Evolutionary conservation across 441 rosid genomes (phyloP).

Genomic region (Gossypium schwendimanii): DNA sequence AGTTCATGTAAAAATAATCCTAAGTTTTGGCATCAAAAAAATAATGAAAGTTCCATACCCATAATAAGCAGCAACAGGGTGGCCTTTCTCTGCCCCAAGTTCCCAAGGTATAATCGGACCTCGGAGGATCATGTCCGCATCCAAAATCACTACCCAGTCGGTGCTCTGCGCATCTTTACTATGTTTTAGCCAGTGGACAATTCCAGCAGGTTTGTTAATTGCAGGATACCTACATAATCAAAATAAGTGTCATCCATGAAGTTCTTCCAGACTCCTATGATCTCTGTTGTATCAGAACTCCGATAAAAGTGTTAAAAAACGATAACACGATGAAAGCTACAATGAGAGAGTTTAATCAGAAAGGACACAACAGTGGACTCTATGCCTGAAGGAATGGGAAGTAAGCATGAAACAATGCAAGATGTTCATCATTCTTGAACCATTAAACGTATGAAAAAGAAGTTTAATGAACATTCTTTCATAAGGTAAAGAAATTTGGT

Average conservation of each 20-base stretch:
- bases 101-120: constrained; percentile 96
- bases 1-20: neutral
- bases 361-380: neutral
- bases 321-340: neutral
- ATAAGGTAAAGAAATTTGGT: neutral
- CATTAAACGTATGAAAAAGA: neutral
- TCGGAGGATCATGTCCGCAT: constrained; percentile 93
- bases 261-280: neutral
- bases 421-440: neutral
- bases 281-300: neutral
- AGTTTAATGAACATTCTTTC: neutral
- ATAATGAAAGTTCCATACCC: constrained; percentile 40
- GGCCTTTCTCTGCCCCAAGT: constrained; percentile 85
- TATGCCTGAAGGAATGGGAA: neutral
- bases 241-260: neutral
- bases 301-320: neutral
- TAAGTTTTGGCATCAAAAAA: neutral
- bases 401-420: neutral
- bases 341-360: neutral
- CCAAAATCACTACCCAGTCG: constrained; percentile 96
- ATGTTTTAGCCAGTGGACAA: constrained; percentile 88
- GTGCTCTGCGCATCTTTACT: constrained; percentile 81
- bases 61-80: constrained; percentile 83
- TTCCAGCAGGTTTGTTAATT: constrained; percentile 96
- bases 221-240: constrained; percentile 76